phyloP scores from a whole-genome alignment of 2,329 filamentous ascomycete species.

The Didymella arachidicola region DNA sequence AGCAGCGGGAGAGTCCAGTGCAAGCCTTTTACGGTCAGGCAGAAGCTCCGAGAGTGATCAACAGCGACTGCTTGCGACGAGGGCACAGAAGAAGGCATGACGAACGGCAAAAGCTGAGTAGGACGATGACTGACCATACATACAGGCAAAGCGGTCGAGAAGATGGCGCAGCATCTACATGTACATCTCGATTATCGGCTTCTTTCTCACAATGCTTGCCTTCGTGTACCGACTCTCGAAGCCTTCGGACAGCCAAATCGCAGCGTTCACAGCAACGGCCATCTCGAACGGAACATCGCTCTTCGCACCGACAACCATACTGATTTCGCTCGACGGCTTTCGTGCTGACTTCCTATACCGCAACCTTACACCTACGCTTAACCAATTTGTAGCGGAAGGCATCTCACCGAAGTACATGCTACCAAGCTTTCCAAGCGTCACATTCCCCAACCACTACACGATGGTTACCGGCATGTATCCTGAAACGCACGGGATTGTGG shows the following conservation, averaged over 20 bases:
- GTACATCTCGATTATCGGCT: slow-evolving; percentile 56
- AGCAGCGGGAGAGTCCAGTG: slow-evolving; percentile 70
- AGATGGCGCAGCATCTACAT: slow-evolving; percentile 52
- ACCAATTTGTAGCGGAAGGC: slow-evolving; percentile 78
- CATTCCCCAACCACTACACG: slow-evolving; percentile 94
- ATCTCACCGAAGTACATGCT: slow-evolving; percentile 92
- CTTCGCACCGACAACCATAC: slow-evolving; percentile 89
- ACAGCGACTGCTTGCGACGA: slow-evolving; percentile 63
- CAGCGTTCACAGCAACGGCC: slow-evolving; percentile 44
- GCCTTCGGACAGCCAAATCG: slow-evolving; percentile 27
- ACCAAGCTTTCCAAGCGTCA: slow-evolving; percentile 94
- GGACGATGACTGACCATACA: slow-evolving; percentile 44
- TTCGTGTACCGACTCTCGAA: slow-evolving; percentile 65
- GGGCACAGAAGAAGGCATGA: slow-evolving; percentile 47
- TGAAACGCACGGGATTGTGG: slow-evolving; percentile 90
- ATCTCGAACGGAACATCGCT: slow-evolving; percentile 82
- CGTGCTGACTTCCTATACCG: slow-evolving; percentile 90
- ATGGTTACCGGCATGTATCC: slow-evolving; percentile 91
- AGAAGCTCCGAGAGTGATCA: slow-evolving; percentile 57
- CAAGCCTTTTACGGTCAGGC: slow-evolving; percentile 42
- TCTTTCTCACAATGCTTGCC: slow-evolving; percentile 64
- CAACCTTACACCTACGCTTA: slow-evolving; percentile 82
- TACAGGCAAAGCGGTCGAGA: slow-evolving; percentile 42
- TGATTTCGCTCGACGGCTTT: slow-evolving; percentile 95
- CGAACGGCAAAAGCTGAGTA: slow-evolving; percentile 25